Evolutionary conservation across 768 basidiomycete genomes (phyloP), one percentile per base, ranked within the genome.

Genomic region (Rhodotorula babjevae): DNA sequence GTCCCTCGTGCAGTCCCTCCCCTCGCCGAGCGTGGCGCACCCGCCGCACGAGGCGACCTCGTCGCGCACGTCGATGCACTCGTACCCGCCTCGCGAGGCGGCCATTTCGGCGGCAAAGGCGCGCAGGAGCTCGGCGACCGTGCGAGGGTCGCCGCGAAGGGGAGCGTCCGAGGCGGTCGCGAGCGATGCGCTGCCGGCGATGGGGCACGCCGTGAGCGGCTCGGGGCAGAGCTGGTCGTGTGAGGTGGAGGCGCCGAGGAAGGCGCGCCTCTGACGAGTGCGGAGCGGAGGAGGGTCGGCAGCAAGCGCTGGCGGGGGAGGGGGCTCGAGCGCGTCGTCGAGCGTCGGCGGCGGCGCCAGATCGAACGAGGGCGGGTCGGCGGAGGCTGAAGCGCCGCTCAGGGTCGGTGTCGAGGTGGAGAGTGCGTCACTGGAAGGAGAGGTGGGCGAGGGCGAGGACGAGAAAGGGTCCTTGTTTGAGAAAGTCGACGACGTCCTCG

Each of bases 1-100:
- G n/a, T 10, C 1, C 29, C 23, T 14, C 31, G 14, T 11, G 62
- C 66, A 72, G 49, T 67, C 50, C 10, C 4, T 2, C 31, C 70
- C 65, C 47, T 42, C 12, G 23, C 65, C 56, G n/a, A 50, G 56
- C 12, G 53, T 52, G 11, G 63, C 61, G 65, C 69, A 75, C 21
- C 69, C 73, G 21, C 73, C 73, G 42, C 73, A 75, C 12, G 66
- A 68, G 55, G 65, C 66, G 58, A 53, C 44, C 52, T 67, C 63
- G 36, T 15, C 29, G 3, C 10, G 19, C 21, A 55, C 58, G 53
- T 71, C 69, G 55, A 75, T 50, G 73, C 72, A 71, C 31, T 71
- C 69, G 59, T 52, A 71, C 9, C 53, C 62, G 8, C 59, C 40
- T 1, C 23, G 12, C 11, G 2, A 6, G 2, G 8, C 9, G 19